Base-by-base conservation (phyloP, 768 basidiomycete species). In the Tylopilus felleus region DNA sequence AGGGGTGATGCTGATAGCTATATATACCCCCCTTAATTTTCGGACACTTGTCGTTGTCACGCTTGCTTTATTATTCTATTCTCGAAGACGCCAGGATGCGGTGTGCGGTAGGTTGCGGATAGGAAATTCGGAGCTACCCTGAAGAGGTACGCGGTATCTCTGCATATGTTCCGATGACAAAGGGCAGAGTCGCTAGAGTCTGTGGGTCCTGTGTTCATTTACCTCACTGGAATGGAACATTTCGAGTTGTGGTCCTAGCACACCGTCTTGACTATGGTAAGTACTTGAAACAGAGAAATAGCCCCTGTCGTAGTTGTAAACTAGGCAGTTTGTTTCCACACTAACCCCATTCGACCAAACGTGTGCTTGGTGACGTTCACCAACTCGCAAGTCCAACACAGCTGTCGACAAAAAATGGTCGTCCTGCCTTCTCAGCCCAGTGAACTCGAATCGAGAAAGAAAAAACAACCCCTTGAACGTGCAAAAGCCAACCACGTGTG, bases 401-500 rank as follows among this genome's bases (percentile, higher is more conserved):
- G 39, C 44, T 13, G 52, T 42, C 58, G 51, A 35, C 55, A 47
- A 28, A 62, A 56, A 43, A 68, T 63, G 62, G 60, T 59, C 47
- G 42, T 53, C 9, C n/a, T 56, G 23, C 48, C 66, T n/a, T 40
- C 64, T 8, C 67, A 70, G 31, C 54, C 65, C 44, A 67, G 49
- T 28, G 67, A 69, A 49, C 49, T 59, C 41, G 67, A 69, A 35
- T 69, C 71, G 28, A 69, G 74, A 62, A 77, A 74, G 58, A 75
- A 76, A 51, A 79, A 79, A 53, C 74, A 78, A 35, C 77, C 78
- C 1, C 59, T 83, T 25, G 84, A 85, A 56, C 78, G 77, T 49
- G 74, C 80, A 23, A 85, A 77, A 61, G 81, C 77, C 5, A 79
- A 71, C 60, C 81, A 84, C 68, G 84, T 86, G 65, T 59, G 80